These are phyloP conservation scores for Hondaea fermentalgiana DNA, from an alignment of 108 stramenopile genomes.

Conservation along the genomic window DNA sequence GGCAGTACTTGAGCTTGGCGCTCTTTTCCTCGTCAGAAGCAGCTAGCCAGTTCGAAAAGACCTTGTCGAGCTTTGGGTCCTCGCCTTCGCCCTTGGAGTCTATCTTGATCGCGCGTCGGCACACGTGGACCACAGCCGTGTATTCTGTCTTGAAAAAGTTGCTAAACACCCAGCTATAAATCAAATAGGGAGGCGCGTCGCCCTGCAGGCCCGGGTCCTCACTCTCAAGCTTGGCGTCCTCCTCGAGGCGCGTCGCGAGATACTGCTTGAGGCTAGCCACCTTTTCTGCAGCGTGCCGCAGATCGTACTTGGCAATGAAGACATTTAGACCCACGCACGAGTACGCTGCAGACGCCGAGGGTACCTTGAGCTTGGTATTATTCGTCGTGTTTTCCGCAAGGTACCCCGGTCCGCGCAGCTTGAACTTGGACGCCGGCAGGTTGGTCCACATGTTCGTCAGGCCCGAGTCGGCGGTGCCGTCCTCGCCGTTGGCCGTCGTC, in stretches of 20 bases:
- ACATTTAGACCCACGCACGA: not conserved
- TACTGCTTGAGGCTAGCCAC: not conserved
- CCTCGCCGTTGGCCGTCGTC: not conserved
- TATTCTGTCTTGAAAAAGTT: conserved; percentile 11
- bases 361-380: not conserved
- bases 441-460: not conserved
- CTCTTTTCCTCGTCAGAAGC: not conserved
- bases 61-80: not conserved
- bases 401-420: not conserved
- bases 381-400: not conserved
- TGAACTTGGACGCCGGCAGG: not conserved
- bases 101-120: not conserved
- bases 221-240: not conserved
- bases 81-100: not conserved
- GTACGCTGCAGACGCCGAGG: not conserved
- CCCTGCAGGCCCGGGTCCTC: not conserved
- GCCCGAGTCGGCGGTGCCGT: not conserved
- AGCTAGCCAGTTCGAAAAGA: not conserved
- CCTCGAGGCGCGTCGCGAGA: not conserved
- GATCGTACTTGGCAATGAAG: not conserved
- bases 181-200: not conserved
- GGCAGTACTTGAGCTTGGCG: conserved; percentile 2
- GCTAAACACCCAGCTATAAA: not conserved
- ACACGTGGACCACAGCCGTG: conserved; percentile 11
- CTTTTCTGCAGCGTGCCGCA: not conserved